Conservation (phyloP, 306 rosid species). For the Casuarina equisetifolia region DNA sequence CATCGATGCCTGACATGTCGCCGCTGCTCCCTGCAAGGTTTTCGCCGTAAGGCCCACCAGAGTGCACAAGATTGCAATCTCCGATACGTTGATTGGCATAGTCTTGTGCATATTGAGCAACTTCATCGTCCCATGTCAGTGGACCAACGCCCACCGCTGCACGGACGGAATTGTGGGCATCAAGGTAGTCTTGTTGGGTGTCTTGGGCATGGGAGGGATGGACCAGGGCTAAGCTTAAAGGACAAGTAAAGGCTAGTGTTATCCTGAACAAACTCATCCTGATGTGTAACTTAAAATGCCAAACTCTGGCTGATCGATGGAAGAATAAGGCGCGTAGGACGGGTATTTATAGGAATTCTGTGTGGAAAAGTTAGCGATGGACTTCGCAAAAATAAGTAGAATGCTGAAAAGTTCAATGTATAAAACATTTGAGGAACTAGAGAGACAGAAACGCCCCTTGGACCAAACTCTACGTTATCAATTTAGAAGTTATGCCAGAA, state of each 20-base stretch:
- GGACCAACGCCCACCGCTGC: constrained; percentile 1
- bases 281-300: background rate
- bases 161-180: constrained; percentile 36
- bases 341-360: background rate
- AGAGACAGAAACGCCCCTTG: background rate
- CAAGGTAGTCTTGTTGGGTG: constrained; percentile 29
- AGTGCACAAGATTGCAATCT: constrained; percentile 32
- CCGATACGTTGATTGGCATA: constrained; percentile 20
- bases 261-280: background rate
- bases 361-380: background rate
- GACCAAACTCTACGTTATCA: background rate
- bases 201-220: constrained; percentile 28
- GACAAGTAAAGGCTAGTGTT: background rate
- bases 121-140: constrained; percentile 18
- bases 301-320: background rate
- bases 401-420: background rate
- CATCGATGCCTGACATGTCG: constrained; percentile 17
- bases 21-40: constrained; percentile 34
- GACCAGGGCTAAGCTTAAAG: background rate
- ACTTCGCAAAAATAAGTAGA: background rate
- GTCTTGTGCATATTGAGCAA: constrained; percentile 29
- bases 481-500: no score
- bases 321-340: background rate
- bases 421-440: background rate
- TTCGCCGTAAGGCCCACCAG: constrained; percentile 37